Base-by-base conservation (phyloP, 225 moss, liverwort and hornwort species). In the Straminergon stramineum region DNA sequence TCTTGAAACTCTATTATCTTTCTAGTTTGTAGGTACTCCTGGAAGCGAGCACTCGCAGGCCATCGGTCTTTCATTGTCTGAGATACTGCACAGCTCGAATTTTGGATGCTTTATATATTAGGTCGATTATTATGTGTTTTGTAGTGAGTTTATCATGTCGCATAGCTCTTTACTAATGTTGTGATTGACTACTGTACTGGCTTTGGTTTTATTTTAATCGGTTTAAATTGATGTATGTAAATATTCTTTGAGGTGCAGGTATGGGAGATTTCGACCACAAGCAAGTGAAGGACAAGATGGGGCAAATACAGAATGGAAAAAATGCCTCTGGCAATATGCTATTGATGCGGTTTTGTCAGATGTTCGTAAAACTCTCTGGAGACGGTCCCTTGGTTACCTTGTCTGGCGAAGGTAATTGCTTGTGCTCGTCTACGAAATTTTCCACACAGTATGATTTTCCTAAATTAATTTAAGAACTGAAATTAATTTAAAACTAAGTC, bases 311-410 rank as follows among this genome's bases (percentile, higher is more conserved):
- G 90, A 93, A 82, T 97, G 97, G 97, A 95, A 94, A 90, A 94
- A 92, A 57, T 94, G 87, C 43, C 91, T 97, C 45, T 98, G 98
- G 98, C 87, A 88, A 41, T 97, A 96, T 93, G 97, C 98, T 74
- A 96, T 98, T 84, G 92, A 96, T 85, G 96, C 97, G 43, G 98
- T 98, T 23, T 91, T 98, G 83, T 94, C 98, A 67, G 97, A 97
- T 92, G 95, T 98, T 85, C 96, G 96, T 65, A 98, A 95, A 93
- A 92, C 88, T 91, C 92, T 93, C 27, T 96, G 96, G 90, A 92
- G 95, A 64, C 94, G 87, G 45, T 95, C 94, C 39, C 92, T 95
- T 88, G 93, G 93, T 88, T 96, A 96, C 88, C 92, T 96, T 87
- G 91, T 93, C 43, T 96, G 95, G 93, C 96, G 96, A 84, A 95